A percentile compares a stretch with the other conserved stretches of the same genome.
Conservation (phyloP, 1,284 basidiomycete genomes). For the Boletus mariae region DNA sequence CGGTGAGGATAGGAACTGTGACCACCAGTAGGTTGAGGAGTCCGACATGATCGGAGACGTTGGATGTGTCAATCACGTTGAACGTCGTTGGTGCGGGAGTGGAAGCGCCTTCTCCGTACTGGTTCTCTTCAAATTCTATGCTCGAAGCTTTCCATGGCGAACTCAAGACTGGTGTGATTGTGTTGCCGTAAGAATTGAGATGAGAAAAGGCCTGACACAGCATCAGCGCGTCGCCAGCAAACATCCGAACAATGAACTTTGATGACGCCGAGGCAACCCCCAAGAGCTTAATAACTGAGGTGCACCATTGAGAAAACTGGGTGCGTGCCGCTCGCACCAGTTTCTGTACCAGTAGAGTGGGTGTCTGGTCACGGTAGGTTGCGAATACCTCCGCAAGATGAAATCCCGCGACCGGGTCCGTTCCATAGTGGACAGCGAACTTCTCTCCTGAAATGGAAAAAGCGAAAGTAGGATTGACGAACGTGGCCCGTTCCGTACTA, state of each 20-base stretch:
- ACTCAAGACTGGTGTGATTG: slow-evolving; percentile 30
- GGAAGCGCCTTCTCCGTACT: slow-evolving; percentile 29
- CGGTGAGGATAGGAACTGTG: slow-evolving; percentile 37
- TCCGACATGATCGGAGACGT: slow-evolving; percentile 48
- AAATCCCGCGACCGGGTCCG: slow-evolving; percentile 45
- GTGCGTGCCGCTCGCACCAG: slow-evolving; percentile 17
- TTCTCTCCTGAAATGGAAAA: slow-evolving; percentile 41
- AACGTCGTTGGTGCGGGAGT: slow-evolving; percentile 39
- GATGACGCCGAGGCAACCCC: background rate
- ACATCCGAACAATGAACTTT: slow-evolving; percentile 27
- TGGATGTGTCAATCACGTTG: slow-evolving; percentile 54
- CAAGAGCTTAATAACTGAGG: slow-evolving; percentile 16
- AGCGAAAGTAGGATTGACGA: slow-evolving; percentile 47
- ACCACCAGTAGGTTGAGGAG: slow-evolving; percentile 47
- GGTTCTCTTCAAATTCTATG: slow-evolving; percentile 34
- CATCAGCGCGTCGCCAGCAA: slow-evolving; percentile 34
- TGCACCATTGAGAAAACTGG: slow-evolving; percentile 28
- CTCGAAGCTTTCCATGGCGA: slow-evolving; percentile 36
- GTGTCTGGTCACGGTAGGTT: slow-evolving; percentile 3
- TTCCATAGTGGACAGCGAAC: slow-evolving; percentile 46
- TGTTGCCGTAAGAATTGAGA: slow-evolving; percentile 15
- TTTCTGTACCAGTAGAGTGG: slow-evolving; percentile 14
- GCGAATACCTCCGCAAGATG: slow-evolving; percentile 41
- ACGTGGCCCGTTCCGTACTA: slow-evolving; percentile 26
- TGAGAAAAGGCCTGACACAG: slow-evolving; percentile 29